phyloP scores from a whole-genome alignment of 129 eudicot genomes.

The Apium graveolens region DNA sequence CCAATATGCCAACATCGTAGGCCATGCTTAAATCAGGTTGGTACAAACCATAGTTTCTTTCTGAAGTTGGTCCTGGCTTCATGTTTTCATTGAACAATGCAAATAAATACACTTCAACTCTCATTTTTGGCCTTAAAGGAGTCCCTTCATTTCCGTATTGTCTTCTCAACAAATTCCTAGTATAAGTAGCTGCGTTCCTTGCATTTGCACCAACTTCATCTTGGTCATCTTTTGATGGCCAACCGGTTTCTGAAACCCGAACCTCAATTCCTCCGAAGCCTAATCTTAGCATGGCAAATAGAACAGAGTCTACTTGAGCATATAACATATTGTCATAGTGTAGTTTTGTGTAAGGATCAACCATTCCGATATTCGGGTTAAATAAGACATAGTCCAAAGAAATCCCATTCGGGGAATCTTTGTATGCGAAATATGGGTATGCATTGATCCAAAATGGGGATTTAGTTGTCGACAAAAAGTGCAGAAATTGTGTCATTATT shows the following conservation, averaged over 20 bases:
- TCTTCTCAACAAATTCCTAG: slow-evolving; percentile 59
- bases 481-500: slow-evolving; percentile 58
- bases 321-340: slow-evolving; percentile 91
- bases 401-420: slow-evolving; percentile 48
- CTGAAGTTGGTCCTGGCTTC: slow-evolving; percentile 95
- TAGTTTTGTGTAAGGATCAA: slow-evolving; percentile 60
- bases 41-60: slow-evolving; percentile 73
- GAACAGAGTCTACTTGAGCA: slow-evolving; percentile 88
- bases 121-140: slow-evolving; percentile 70
- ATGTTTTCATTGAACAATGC: slow-evolving; percentile 83
- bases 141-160: slow-evolving; percentile 71
- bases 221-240: slow-evolving; percentile 83
- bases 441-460: slow-evolving; percentile 94
- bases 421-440: slow-evolving; percentile 86
- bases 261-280: slow-evolving; percentile 78
- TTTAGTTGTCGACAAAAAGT: slow-evolving; percentile 51
- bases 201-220: slow-evolving; percentile 60
- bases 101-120: slow-evolving; percentile 70
- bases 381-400: slow-evolving; percentile 65
- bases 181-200: slow-evolving; percentile 66
- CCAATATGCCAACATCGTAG: slow-evolving; percentile 66
- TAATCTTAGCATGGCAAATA: slow-evolving; percentile 65
- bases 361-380: slow-evolving; percentile 75
- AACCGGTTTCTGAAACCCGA: slow-evolving; percentile 85
- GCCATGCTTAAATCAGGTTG: slow-evolving; percentile 80